phyloP scores from a whole-genome alignment of 2,329 filamentous ascomycete species.

The Colletotrichum lupini region DNA sequence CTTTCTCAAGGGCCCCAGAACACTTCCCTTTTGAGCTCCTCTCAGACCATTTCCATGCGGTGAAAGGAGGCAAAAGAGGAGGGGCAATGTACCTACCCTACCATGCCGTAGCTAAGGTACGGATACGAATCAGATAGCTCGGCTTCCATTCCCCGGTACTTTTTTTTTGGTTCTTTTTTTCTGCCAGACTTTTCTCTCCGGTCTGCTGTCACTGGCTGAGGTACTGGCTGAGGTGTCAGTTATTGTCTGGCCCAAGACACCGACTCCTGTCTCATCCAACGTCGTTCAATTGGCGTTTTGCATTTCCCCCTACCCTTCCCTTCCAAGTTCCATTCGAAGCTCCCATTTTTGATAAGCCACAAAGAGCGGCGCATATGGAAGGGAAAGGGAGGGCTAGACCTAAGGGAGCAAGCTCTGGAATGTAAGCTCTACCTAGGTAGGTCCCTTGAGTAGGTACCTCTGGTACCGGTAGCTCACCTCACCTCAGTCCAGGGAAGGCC shows the following conservation, averaged over 20 bases:
- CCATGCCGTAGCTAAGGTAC: neutral
- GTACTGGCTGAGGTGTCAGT: neutral
- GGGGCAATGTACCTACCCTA: neutral
- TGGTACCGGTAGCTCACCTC: neutral
- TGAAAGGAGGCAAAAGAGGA: neutral
- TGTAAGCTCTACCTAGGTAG: neutral
- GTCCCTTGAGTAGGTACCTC: neutral
- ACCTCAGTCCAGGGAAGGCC: neutral
- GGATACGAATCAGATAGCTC: neutral
- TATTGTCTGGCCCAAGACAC: neutral
- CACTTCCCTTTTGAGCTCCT: neutral
- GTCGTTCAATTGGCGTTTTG: conserved; percentile 21
- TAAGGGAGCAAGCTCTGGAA: conserved; percentile 30
- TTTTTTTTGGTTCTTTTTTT: neutral
- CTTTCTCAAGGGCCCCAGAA: neutral
- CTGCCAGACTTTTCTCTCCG: neutral
- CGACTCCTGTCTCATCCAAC: conserved; percentile 25
- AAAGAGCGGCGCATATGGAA: conserved; percentile 4
- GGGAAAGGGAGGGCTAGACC: conserved; percentile 16
- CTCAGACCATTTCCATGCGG: neutral
- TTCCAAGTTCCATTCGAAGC: no score
- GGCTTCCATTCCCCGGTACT: neutral
- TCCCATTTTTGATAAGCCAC: conserved; percentile 1
- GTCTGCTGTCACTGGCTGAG: no score
- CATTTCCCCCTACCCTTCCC: neutral